Evolutionary conservation across 345 rosid species (phyloP), one percentile per base, ranked within the genome.

Genomic region (Tarenaya hassleriana): DNA sequence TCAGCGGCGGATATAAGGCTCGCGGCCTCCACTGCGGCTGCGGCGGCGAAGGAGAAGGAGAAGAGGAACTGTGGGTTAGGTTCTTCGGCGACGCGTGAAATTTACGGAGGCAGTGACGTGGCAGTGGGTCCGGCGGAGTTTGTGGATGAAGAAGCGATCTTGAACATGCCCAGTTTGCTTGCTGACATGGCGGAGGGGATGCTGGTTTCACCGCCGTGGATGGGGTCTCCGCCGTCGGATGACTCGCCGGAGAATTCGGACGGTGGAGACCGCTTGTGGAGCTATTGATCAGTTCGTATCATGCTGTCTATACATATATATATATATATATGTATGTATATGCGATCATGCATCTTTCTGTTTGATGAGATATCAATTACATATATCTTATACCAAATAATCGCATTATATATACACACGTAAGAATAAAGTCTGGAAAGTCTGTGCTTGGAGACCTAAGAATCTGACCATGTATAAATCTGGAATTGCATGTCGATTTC

Each of bases 171-270:
- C 15, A 78, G 73, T 67, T 55, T 90, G 65, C 58, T 90, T 47
- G 89, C 82, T 63, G 82, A 84, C 63, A 86, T 90, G 97, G 97
- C 97, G 0, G 94, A 76, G 63, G 97, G 95, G 41, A 77, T 90
- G 94, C 61, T 90, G 79, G 63, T 86, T 56, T 96, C 94, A 0
- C 97, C 97, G 3, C 67, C 90, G 52, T 78, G 88, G 57, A 62
- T 56, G 58, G 53, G 74, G 11, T 52, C 85, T 19, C 74, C 63
- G n/a, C 72, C 74, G 18, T 60, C 76, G 0, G 77, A 83, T 55
- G 73, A 79, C 45, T 88, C 86, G 1, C 79, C 77, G 16, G 86
- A 74, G 69, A 77, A 71, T 61, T 73, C 78, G 0, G 77, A 77
- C 44, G 86, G 69, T 34, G 95, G 77, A 39, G 77, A 78, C 53